Base-by-base conservation (phyloP, 208 protist species). In the Acanthamoeba polyphaga region DNA sequence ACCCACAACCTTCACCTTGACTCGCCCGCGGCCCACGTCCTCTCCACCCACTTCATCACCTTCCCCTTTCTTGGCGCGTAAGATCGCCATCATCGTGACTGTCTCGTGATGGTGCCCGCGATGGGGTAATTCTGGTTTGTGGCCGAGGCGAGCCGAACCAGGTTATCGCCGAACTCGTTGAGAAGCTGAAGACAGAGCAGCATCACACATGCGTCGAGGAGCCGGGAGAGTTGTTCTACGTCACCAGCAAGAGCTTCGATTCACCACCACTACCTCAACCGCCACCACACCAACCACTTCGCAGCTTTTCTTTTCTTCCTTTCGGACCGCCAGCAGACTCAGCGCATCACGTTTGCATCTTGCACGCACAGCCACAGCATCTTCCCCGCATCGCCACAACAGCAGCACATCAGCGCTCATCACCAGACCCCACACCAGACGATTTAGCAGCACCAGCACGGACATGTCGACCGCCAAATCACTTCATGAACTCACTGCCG, bases 401-500 rank as follows among this genome's bases (percentile, higher is more conserved):
- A 15, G 53, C 80, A 88, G 15, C 8, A 10, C n/a, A 58, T 6
- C 51, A 12, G 22, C 80, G 64, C 80, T 12, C 43, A n/a, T 22
- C 46, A 51, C 6, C 76, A 62, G 27, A 19, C 74, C 2, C 12
- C 49, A 60, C 53, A 0, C 38, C 43, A 32, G 43, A 64, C 51
- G 19, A n/a, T 80, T 80, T 49, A 64, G 15, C 51, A 64, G 15
- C 80, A 80, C 32, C 0, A 38, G 9, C 29, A 82, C 8, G 19
- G 32, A 53, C 6, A 88, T 88, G 80, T 66, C 51, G 1, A 19
- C 4, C 53, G 51, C 32, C 49, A n/a, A 88, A n/a, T 88, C 80
- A 8, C 80, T 92, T 5, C 87, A 92, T 53, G 87, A 92, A n/a
- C 87, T 92, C 60, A 55, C 53, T 8, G 87, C 87, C 22, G 87